Conservation (phyloP, 2,329 filamentous ascomycete species). For the Stylonectria norvegica region DNA sequence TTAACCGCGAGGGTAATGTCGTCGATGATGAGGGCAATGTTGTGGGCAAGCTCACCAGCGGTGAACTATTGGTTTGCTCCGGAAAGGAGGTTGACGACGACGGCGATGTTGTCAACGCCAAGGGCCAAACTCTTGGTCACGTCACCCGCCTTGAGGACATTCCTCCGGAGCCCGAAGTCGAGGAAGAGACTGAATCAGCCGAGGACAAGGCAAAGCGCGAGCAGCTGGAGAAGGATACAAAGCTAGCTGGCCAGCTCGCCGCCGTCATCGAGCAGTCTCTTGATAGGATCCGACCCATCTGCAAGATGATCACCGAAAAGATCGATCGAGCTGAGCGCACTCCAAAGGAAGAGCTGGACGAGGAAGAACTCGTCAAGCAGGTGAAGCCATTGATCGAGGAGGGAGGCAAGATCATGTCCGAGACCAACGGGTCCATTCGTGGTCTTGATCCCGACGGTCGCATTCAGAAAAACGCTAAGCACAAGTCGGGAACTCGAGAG, state of each 20-base stretch:
- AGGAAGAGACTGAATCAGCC: slow-evolving; percentile 41
- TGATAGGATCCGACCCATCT: slow-evolving; percentile 79
- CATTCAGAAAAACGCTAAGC: slow-evolving; percentile 81
- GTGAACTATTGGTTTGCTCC: slow-evolving; percentile 60
- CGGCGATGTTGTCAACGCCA: slow-evolving; percentile 67
- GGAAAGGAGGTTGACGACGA: slow-evolving; percentile 70
- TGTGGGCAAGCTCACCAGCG: slow-evolving; percentile 65
- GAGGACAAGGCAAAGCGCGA: slow-evolving; percentile 53
- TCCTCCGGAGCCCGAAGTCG: slow-evolving; percentile 40
- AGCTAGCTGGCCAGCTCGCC: slow-evolving; percentile 75
- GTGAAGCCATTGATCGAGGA: slow-evolving; percentile 89
- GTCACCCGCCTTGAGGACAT: slow-evolving; percentile 63
- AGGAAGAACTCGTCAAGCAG: slow-evolving; percentile 81
- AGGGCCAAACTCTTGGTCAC: slow-evolving; percentile 64
- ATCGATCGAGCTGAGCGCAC: slow-evolving; percentile 78
- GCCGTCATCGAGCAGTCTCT: slow-evolving; percentile 72
- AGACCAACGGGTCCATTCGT: slow-evolving; percentile 82
- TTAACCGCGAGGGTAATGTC: slow-evolving; percentile 59
- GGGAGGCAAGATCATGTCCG: slow-evolving; percentile 74
- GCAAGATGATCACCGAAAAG: slow-evolving; percentile 81
- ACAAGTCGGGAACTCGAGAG: slow-evolving; percentile 68
- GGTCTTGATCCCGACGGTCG: slow-evolving; percentile 85
- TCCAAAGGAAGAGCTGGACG: slow-evolving; percentile 82
- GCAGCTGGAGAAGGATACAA: slow-evolving; percentile 62
- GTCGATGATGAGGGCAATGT: slow-evolving; percentile 57